Conservation (phyloP, 306 rosid species). For the Cicer pinnatifidum region DNA sequence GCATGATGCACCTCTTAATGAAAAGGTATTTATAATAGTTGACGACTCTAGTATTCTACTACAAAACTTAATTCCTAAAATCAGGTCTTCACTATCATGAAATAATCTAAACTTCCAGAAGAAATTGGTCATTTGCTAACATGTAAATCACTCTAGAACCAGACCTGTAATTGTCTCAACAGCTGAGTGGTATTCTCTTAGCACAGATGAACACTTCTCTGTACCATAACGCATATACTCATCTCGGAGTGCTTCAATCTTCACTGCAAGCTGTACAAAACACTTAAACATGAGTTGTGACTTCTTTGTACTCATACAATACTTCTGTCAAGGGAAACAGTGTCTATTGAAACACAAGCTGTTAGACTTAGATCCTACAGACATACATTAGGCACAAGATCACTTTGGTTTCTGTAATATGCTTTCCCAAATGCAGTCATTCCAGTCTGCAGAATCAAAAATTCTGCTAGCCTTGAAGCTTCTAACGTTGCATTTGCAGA, state of each 20-base stretch:
- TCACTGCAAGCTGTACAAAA: slow-evolving; percentile 79
- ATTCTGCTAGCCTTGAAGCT: slow-evolving; percentile 83
- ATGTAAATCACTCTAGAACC: slow-evolving; percentile 45
- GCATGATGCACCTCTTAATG: slow-evolving; percentile 13
- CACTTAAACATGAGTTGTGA: slow-evolving; percentile 43
- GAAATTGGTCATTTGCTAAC: slow-evolving; percentile 33
- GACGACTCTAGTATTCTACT: slow-evolving; percentile 28
- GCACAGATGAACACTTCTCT: slow-evolving; percentile 72
- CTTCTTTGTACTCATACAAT: slow-evolving; percentile 30
- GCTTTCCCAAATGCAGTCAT: slow-evolving; percentile 99
- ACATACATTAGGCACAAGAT: slow-evolving; percentile 94
- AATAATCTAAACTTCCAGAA: slow-evolving; percentile 31
- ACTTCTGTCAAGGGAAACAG: slow-evolving; percentile 31
- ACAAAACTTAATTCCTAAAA: slow-evolving; percentile 23
- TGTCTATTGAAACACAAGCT: slow-evolving; percentile 34
- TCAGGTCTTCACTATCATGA: slow-evolving; percentile 29
- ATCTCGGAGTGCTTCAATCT: slow-evolving; percentile 91
- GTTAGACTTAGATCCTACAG: slow-evolving; percentile 33
- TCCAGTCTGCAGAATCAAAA: slow-evolving; percentile 92
- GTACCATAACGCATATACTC: slow-evolving; percentile 93
- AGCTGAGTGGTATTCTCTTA: slow-evolving; percentile 76
- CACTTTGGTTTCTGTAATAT: slow-evolving; percentile 74
- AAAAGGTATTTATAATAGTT: slow-evolving; percentile 18
- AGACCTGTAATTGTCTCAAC: slow-evolving; percentile 95
- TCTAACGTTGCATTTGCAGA: slow-evolving; percentile 84